Evolutionary conservation across 139 green algal genomes (phyloP).

Genomic region (Closterium sp.): DNA sequence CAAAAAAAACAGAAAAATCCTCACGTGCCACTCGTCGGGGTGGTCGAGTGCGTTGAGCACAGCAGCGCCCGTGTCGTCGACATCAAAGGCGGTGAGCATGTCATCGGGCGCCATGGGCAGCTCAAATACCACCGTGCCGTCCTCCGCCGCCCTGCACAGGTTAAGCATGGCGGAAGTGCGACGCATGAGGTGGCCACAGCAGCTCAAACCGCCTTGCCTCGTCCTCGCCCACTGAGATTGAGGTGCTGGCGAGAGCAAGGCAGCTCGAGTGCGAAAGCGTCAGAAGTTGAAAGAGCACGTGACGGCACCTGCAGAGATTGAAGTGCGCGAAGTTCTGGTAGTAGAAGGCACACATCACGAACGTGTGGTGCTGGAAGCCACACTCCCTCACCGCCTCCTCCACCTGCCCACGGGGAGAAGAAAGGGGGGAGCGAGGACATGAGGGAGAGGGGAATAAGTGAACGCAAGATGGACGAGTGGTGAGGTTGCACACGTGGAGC

Average conservation of each 20-base stretch:
- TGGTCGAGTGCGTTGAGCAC: conserved; percentile 8
- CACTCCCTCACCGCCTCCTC: neutral
- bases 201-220: no score
- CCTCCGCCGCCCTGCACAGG: neutral
- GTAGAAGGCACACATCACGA: conserved; percentile 23
- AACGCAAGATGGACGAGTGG: no score
- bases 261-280: no score
- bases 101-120: conserved; percentile 1
- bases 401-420: conserved; percentile 16
- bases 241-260: no score
- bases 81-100: conserved; percentile 16
- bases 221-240: no score
- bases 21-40: conserved; percentile 13
- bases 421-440: neutral
- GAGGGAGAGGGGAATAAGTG: no score
- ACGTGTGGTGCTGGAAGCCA: conserved; percentile 30
- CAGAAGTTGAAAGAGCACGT: no score
- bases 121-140: conserved; percentile 24
- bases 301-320: neutral
- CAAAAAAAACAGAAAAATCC: neutral
- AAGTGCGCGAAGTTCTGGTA: conserved; percentile 30
- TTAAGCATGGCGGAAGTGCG: neutral
- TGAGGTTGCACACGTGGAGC: no score
- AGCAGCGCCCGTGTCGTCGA: conserved; percentile 17
- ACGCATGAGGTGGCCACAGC: no score